phyloP scores from a whole-genome alignment of 805 yeast species.

The Isabelozyma heimii region DNA sequence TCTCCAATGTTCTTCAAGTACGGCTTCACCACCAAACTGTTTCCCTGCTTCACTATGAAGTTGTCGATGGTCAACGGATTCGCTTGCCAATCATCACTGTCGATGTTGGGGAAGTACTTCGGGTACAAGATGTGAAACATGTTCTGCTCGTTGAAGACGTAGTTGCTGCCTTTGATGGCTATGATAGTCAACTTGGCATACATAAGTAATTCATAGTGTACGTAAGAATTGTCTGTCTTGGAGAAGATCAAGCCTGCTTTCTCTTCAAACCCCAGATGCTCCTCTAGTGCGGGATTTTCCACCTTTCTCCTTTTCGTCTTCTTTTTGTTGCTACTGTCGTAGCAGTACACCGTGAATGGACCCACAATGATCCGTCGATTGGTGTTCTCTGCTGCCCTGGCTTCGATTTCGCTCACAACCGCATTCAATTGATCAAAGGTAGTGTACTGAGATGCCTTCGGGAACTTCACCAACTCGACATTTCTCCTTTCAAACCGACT shows the following conservation, averaged over 20 bases:
- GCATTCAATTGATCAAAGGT: slow-evolving; percentile 39
- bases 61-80: slow-evolving; percentile 13
- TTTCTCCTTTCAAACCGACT: slow-evolving; percentile 44
- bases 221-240: slow-evolving; percentile 26
- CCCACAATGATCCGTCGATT: slow-evolving; percentile 12
- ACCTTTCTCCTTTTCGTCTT: neutral
- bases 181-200: slow-evolving; percentile 37
- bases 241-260: slow-evolving; percentile 15
- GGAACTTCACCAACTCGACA: slow-evolving; percentile 43
- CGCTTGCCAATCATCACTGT: slow-evolving; percentile 40
- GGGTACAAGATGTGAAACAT: slow-evolving; percentile 44
- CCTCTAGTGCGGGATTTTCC: neutral
- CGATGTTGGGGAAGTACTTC: slow-evolving; percentile 41
- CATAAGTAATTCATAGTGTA: slow-evolving; percentile 32
- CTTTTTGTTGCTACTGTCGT: neutral
- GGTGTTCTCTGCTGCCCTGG: slow-evolving; percentile 1
- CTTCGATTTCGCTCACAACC: slow-evolving; percentile 32
- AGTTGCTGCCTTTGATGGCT: slow-evolving; percentile 40
- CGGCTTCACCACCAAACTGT: slow-evolving; percentile 13
- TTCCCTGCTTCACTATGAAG: slow-evolving; percentile 6
- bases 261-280: neutral
- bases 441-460: slow-evolving; percentile 28
- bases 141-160: slow-evolving; percentile 38
- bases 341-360: slow-evolving; percentile 20
- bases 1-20: slow-evolving; percentile 16